phyloP scores from a whole-genome alignment of 768 basidiomycete species.

The Lactarius hengduanensis region DNA sequence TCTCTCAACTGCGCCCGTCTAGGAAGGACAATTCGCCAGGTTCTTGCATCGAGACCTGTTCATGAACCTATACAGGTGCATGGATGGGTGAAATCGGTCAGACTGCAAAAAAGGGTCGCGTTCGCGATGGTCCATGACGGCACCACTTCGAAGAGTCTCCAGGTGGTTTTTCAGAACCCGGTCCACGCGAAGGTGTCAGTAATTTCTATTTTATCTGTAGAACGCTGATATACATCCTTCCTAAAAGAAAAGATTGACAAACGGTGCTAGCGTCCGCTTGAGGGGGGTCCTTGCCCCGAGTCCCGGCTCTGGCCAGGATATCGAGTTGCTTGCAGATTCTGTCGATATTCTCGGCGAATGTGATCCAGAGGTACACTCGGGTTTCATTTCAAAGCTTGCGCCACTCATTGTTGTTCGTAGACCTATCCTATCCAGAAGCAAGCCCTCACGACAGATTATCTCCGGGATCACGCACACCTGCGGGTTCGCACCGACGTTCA shows the following conservation, averaged over 20 bases:
- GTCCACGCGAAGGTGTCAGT: conserved; percentile 37
- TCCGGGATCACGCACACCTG: conserved; percentile 86
- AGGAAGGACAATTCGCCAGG: conserved; percentile 28
- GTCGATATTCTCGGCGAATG: conserved; percentile 55
- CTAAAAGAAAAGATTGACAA: conserved; percentile 42
- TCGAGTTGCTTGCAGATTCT: conserved; percentile 51
- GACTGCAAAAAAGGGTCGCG: conserved; percentile 84
- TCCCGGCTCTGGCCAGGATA: conserved; percentile 49
- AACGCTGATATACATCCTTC: neutral
- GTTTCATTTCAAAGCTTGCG: neutral
- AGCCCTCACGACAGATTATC: conserved; percentile 68
- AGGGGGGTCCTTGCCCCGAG: conserved; percentile 47
- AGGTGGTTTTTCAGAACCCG: conserved; percentile 67
- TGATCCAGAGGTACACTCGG: conserved; percentile 49
- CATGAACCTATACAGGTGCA: conserved; percentile 43
- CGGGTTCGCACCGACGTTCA: conserved; percentile 73
- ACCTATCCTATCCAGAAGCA: conserved; percentile 93
- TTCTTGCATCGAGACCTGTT: conserved; percentile 18
- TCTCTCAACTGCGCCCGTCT: conserved; percentile 13
- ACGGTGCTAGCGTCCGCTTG: conserved; percentile 56
- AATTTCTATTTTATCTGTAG: neutral
- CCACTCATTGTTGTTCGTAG: conserved; percentile 41
- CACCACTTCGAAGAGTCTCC: conserved; percentile 64
- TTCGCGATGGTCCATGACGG: conserved; percentile 86
- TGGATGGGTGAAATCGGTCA: conserved; percentile 85